Evolutionary conservation across 2,329 filamentous ascomycete species (phyloP), one percentile per base, ranked within the genome.

Genomic region (Neophaeococcomyces mojaviensis): DNA sequence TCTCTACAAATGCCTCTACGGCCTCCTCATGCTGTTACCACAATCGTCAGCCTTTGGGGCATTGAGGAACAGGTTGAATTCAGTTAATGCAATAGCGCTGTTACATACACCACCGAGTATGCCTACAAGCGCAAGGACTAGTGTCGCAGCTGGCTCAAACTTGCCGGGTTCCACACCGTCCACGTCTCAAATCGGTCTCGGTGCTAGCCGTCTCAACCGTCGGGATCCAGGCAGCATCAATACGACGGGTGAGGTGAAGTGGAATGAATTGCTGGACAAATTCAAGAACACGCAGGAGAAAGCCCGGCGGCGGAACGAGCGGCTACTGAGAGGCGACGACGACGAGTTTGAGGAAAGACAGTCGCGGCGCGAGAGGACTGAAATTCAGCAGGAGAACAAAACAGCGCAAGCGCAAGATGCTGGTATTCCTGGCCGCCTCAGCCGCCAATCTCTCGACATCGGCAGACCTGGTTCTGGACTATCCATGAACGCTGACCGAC

Each of bases 11-110:
- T 98, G 92, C 66, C 79, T 98, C 39, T 98, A 97, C 60, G 92
- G 92, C 8, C 78, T 98, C 37, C 74, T 98, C 45, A 98, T 98
- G 92, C 82, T 98, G 15, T 77, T 98, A n/a, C 92, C 92, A 0
- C 92, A 98, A 67, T 97, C 90, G 13, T 94, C 88, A 22, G 94
- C 92, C 7, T 98, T 98, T 68, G 92, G 89, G 22, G 90, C 92
- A 2, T 73, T 98, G 47, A 97, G 96, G 64, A 98, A 98, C 62
- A 82, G 92, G 34, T 76, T 98, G 41, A 97, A 97, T 66, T 95
- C 87, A 65, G 92, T 98, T 55, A 94, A 87, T 70, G 89, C 92
- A 43, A 97, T 98, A 62, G 92, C 90, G 35, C 94, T 95, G 64
- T 72, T 98, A 51, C 90, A 97, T 62, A 84, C 86, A 55, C 82